Evolutionary conservation across 2,329 filamentous ascomycete species (phyloP).

Genomic region (Bertia moriformis): DNA sequence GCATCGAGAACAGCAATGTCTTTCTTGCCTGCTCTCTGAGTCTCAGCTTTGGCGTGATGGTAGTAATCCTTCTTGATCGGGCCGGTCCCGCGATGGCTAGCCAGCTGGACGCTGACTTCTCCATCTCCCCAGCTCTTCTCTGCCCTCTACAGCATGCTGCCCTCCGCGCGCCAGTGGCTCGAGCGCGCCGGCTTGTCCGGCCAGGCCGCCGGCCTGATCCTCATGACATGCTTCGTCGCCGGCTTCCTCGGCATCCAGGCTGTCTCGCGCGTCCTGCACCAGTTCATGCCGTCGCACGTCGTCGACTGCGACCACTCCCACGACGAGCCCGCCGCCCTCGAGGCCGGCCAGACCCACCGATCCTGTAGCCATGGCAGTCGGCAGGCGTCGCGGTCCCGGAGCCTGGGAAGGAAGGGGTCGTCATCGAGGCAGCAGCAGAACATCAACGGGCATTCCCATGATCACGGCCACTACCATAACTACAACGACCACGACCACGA

Average conservation of each 20-base stretch:
- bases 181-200: constrained; percentile 52
- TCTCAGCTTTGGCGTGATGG: constrained; percentile 92
- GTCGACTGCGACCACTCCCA: constrained; percentile 70
- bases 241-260: constrained; percentile 66
- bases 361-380: neutral
- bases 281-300: constrained; percentile 62
- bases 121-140: constrained; percentile 59
- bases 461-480: constrained; percentile 6
- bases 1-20: constrained; percentile 74
- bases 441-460: neutral
- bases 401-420: neutral
- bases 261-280: constrained; percentile 58
- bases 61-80: constrained; percentile 22
- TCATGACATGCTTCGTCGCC: constrained; percentile 55
- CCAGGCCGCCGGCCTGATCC: constrained; percentile 49
- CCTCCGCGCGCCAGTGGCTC: constrained; percentile 69
- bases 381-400: neutral
- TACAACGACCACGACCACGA: too few relatives aligned
- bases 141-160: constrained; percentile 82
- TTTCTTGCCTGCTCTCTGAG: constrained; percentile 83
- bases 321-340: constrained; percentile 31
- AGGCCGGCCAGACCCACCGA: constrained; percentile 10
- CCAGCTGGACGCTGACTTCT: constrained; percentile 1
- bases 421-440: too few relatives aligned
- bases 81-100: constrained; percentile 3